Evolutionary conservation across 192 early-diverging fungal species (phyloP), one percentile per base, ranked within the genome.

Genomic region (Entomortierella chlamydospora): DNA sequence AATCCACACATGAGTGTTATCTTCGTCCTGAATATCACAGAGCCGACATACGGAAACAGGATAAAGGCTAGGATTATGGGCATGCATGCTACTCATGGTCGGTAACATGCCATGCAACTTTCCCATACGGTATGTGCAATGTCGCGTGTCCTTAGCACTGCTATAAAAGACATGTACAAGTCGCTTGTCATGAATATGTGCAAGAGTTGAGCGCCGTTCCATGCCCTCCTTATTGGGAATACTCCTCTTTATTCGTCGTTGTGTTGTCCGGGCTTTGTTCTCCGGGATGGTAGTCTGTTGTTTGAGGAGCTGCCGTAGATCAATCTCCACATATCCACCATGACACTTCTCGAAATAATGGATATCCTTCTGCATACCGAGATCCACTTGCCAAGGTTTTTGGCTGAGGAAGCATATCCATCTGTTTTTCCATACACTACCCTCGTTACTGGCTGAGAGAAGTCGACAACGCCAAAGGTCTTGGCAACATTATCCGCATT

Each of bases 281-380:
- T 37, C 28, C 18, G 41, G 33, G 4, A 71, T 55, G 15, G 53
- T 57, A 5, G 53, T 47, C 29, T 71, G 60, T 30, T 55, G 37
- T 22, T 62, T 71, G 22, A 70, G 34, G 17, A 54, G 15, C 26
- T 61, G 57, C 0, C 68, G 47, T 4, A 71, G 42, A 49, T 57
- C 69, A 9, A 23, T 29, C 29, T 54, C 59, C 6, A 71, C 45
- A 0, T 47, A 18, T 0, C 3, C 23, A 15, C 33, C 29, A 3
- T 43, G 23, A 18, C 23, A 62, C 15, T 20, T 25, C 7, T 50
- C 60, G 13, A 57, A 55, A 15, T 22, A 18, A 2, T 0, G 9
- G 22, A 61, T 42, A 17, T 70, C 58, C 20, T 51, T 12, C 29
- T 70, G 57, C 12, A 15, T 2, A 28, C 34, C 53, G 20, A 70